A percentile compares a stretch with the other conserved stretches of the same genome.
These are phyloP conservation scores for Tuber magnatum DNA, from an alignment of 495 filamentous ascomycete genomes.

Conservation along the genomic window DNA sequence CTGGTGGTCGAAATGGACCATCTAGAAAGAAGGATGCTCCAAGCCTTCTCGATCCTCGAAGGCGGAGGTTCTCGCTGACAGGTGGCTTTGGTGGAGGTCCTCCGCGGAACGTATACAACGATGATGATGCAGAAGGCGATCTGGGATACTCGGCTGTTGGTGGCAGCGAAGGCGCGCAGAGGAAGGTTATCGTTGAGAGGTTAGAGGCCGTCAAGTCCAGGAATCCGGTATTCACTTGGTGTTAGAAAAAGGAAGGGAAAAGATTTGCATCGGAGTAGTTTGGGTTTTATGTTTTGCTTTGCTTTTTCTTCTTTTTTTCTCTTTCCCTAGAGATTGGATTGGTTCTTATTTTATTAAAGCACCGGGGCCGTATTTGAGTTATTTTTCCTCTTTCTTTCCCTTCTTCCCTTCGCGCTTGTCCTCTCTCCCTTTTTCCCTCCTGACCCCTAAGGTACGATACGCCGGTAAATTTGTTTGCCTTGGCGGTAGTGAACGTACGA, in stretches of 20 bases:
- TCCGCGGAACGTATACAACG: constrained; percentile 44
- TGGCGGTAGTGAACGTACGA: background rate
- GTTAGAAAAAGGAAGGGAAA: constrained; percentile 48
- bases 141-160: constrained; percentile 87
- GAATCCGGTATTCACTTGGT: constrained; percentile 97
- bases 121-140: constrained; percentile 81
- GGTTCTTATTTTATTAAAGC: background rate
- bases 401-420: constrained; percentile 7
- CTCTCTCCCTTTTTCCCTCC: background rate
- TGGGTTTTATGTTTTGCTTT: background rate
- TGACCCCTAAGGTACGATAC: background rate
- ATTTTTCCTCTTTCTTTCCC: background rate
- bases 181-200: constrained; percentile 93
- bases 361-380: background rate
- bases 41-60: constrained; percentile 26
- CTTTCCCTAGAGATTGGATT: background rate
- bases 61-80: constrained; percentile 31
- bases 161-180: constrained; percentile 80
- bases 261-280: constrained; percentile 7
- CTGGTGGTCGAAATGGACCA: constrained; percentile 11
- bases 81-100: constrained; percentile 15
- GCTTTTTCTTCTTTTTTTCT: constrained; percentile 6
- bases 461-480: constrained; percentile 13
- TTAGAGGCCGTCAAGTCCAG: constrained; percentile 89
- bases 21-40: constrained; percentile 19